Percentiles rank a stretch among this genome's conserved stretches.
Conservation (phyloP, 371 early-diverging fungal species). For the Mortierella sp. region DNA sequence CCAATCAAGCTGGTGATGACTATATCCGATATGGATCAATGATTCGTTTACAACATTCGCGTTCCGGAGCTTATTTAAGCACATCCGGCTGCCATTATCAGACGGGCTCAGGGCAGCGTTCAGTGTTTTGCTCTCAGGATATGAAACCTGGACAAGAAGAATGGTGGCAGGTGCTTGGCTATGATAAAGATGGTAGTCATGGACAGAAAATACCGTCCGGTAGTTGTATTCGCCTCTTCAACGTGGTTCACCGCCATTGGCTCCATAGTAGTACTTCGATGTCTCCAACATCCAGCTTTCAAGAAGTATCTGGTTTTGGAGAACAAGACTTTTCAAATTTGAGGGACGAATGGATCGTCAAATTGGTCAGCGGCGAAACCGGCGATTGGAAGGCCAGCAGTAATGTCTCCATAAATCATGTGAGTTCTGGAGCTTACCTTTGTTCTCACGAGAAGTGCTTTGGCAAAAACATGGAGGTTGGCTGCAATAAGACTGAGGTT, state of each 20-base stretch:
- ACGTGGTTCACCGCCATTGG: neutral
- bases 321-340: neutral
- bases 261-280: neutral
- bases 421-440: neutral
- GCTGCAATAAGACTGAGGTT: neutral
- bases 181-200: neutral
- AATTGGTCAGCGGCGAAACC: neutral
- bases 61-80: neutral
- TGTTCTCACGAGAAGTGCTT: neutral
- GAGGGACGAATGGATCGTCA: neutral
- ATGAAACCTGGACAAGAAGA: neutral
- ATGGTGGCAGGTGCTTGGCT: neutral
- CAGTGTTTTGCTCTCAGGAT: neutral
- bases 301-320: neutral
- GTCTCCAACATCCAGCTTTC: neutral
- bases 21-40: neutral
- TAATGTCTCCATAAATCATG: neutral
- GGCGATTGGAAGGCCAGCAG: neutral
- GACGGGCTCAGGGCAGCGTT: neutral
- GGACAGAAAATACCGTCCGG: neutral
- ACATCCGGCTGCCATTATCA: neutral
- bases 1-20: neutral
- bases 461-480: neutral
- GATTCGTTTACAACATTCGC: neutral
- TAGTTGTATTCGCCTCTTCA: neutral